Conservation (phyloP, 1,284 basidiomycete species). For the Spongiforma sp. region DNA sequence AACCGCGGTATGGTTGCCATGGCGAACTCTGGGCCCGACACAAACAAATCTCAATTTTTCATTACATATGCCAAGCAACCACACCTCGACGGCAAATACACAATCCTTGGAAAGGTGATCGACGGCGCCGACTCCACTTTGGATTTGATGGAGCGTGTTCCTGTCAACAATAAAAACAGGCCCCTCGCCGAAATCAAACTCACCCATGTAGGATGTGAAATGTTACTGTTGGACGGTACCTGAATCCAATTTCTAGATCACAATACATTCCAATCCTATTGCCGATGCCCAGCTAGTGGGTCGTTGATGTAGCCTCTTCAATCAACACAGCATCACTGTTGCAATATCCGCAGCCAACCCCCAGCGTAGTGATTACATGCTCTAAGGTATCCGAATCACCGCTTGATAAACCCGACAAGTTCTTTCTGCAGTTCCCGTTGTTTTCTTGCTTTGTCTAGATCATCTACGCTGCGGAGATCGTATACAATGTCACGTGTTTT, state of each 20-base stretch:
- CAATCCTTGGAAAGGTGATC: slow-evolving; percentile 95
- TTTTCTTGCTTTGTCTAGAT: slow-evolving; percentile 81
- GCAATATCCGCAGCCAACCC: slow-evolving; percentile 4
- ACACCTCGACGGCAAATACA: slow-evolving; percentile 94
- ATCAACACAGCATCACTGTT: slow-evolving; percentile 3
- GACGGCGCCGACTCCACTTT: slow-evolving; percentile 91
- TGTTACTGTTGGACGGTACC: neutral
- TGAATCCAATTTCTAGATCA: slow-evolving; percentile 59
- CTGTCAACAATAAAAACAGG: slow-evolving; percentile 90
- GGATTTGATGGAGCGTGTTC: slow-evolving; percentile 89
- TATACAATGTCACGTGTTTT: slow-evolving; percentile 97
- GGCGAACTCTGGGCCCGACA: slow-evolving; percentile 94
- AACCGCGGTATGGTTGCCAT: slow-evolving; percentile 93
- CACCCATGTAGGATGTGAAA: slow-evolving; percentile 60
- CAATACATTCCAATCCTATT: slow-evolving; percentile 95
- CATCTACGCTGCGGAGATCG: slow-evolving; percentile 87
- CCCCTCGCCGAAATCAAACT: slow-evolving; percentile 88
- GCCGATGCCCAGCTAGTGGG: slow-evolving; percentile 67
- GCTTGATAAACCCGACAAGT: slow-evolving; percentile 88
- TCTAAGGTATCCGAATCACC: slow-evolving; percentile 43
- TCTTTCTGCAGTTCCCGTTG: slow-evolving; percentile 93
- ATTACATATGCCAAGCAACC: slow-evolving; percentile 92
- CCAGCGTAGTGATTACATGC: slow-evolving; percentile 15
- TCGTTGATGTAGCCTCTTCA: slow-evolving; percentile 25
- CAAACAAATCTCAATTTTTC: slow-evolving; percentile 97